Conservation (phyloP, 257 asterid genomes). For the Solanum etuberosum region DNA sequence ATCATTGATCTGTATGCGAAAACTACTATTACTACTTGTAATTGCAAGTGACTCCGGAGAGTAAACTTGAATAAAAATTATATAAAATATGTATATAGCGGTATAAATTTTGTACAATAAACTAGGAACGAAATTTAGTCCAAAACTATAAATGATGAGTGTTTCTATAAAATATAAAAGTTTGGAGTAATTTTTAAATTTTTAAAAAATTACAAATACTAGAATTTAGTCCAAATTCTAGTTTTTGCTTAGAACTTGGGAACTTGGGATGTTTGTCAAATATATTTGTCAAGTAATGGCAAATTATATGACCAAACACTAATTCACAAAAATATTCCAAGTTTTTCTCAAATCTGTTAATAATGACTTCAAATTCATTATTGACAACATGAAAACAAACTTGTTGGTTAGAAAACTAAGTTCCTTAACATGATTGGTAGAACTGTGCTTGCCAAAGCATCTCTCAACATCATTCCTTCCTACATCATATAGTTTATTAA, state of each 20-base stretch:
- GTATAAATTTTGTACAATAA: neutral
- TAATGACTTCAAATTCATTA: too few relatives aligned
- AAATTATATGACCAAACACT: neutral
- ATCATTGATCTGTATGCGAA: neutral
- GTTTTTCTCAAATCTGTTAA: too few relatives aligned
- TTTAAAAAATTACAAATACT: too few relatives aligned
- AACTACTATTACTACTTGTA: too few relatives aligned
- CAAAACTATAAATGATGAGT: neutral
- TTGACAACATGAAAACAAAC: too few relatives aligned
- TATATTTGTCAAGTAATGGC: neutral
- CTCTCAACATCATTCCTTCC: too few relatives aligned
- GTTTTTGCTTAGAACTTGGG: neutral
- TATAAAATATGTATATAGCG: too few relatives aligned
- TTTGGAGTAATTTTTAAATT: neutral
- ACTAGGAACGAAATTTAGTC: neutral
- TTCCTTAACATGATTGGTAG: too few relatives aligned
- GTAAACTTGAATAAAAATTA: neutral
- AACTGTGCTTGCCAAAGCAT: too few relatives aligned
- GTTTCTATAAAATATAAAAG: too few relatives aligned
- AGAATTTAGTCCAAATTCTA: neutral
- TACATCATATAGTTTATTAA: too few relatives aligned
- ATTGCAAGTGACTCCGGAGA: neutral
- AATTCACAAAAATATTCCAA: neutral
- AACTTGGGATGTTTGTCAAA: neutral
- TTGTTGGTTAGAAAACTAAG: too few relatives aligned